Conservation (phyloP, 441 rosid genomes). For the Euphorbia corollata region DNA sequence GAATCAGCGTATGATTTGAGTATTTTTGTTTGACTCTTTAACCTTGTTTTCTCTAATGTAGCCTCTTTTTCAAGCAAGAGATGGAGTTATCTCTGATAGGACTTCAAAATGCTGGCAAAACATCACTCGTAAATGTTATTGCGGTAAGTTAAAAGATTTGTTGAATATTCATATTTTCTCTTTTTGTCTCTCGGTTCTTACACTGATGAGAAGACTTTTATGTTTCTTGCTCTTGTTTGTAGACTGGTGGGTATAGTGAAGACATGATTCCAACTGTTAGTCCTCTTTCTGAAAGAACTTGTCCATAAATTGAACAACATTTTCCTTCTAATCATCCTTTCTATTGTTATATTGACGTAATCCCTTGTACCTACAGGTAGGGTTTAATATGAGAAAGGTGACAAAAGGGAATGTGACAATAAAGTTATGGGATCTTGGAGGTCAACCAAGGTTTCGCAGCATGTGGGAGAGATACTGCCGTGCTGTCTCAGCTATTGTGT, state of each 20-base stretch:
- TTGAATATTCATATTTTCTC: neutral
- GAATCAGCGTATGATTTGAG: neutral
- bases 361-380: constrained; percentile 40
- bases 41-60: constrained; percentile 24
- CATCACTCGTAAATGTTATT: constrained; percentile 82
- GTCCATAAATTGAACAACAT: too few species aligned
- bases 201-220: constrained; percentile 15
- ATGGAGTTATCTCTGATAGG: constrained; percentile 96
- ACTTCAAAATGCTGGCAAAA: constrained; percentile 95
- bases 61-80: constrained; percentile 92
- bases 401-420: constrained; percentile 96
- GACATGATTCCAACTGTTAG: constrained; percentile 98
- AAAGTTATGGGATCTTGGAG: constrained; percentile 98
- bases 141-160: constrained; percentile 52
- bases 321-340: neutral
- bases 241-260: constrained; percentile 95
- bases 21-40: constrained; percentile 15
- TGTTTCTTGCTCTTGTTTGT: constrained; percentile 20
- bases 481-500: constrained; percentile 81
- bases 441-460: constrained; percentile 96
- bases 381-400: constrained; percentile 93
- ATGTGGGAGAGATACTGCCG: constrained; percentile 98
- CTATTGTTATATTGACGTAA: neutral
- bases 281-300: constrained; percentile 12
- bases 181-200: constrained; percentile 7